phyloP scores from a whole-genome alignment of 208 protist genomes.

The Acanthamoeba culbertsoni region DNA sequence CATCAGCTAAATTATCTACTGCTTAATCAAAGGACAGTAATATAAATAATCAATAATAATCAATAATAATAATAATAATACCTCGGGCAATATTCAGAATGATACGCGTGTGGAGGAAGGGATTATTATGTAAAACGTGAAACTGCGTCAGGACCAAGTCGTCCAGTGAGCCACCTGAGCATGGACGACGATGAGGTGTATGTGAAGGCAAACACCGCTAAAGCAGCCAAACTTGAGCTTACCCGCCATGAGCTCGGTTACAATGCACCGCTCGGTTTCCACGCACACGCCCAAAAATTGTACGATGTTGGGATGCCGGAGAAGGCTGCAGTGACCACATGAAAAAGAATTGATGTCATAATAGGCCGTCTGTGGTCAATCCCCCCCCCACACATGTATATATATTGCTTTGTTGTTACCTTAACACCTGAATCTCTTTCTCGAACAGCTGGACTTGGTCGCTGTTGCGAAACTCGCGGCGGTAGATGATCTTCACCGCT shows the following conservation, averaged over 20 bases:
- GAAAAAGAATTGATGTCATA: no score
- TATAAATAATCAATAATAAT: no score
- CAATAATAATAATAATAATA: no score
- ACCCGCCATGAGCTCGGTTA: slow-evolving; percentile 2
- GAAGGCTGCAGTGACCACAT: neutral
- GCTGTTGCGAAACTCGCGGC: neutral
- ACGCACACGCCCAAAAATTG: slow-evolving; percentile 17
- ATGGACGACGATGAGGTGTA: neutral
- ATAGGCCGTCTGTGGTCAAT: no score
- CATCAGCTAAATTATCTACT: no score
- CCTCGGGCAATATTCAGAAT: neutral
- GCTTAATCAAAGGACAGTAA: no score
- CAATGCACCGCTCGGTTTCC: neutral
- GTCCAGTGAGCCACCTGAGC: neutral
- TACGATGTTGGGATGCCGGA: neutral
- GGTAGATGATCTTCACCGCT: slow-evolving; percentile 33
- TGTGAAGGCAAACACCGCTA: neutral
- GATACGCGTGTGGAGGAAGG: neutral
- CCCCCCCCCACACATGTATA: no score
- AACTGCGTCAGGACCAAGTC: neutral
- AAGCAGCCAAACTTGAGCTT: no score
- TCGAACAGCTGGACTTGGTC: neutral
- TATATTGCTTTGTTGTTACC: no score
- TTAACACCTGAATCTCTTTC: slow-evolving; percentile 25
- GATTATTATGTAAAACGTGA: neutral